Evolutionary conservation across 2,329 filamentous ascomycete species (phyloP), one percentile per base, ranked within the genome.

Genomic region (Emericellopsis cladophorae): DNA sequence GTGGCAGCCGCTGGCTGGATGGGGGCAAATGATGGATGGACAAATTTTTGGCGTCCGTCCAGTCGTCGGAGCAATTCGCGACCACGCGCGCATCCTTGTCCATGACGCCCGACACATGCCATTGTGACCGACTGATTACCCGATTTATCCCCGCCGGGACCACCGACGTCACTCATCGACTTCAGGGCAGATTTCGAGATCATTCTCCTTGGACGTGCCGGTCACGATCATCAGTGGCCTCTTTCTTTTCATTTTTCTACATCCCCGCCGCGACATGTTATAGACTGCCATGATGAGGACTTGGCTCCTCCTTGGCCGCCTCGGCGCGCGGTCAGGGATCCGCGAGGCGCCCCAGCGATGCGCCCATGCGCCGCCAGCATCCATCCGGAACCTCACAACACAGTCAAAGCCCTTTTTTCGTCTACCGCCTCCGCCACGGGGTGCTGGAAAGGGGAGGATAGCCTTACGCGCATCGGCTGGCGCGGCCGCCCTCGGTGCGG

Each of bases 401-500:
- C 29, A 12, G 14, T 12, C 36, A 18, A 21, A 26, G 4, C 22
- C 14, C 4, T 26, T 26, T 4, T 29, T 29, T 38, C 51, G 44
- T 4, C 48, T 47, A 40, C 51, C 50, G 6, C 26, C 22, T 8
- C 9, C 36, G 12, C 47, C 57, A 56, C 54, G 43, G 45, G 29
- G 36, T 43, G 3, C 34, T 35, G 10, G 44, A 42, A 2, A 49
- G 21, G 45, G 41, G 32, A 55, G 50, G 15, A 51, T 61, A 7
- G 50, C 56, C 2, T 43, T 71, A 7, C 60, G 62, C 4, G 65
- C 60, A 3, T 62, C 62, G 1, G 61, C 57, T 1, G 64, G 60
- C n/a, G 62, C 55, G 5, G 57, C 59, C 1, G 58, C 61, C 1
- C 56, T 80, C 9, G 75, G 68, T 7, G 73, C 76, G 0, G 66